Evolutionary conservation across 1,139 yeast species (phyloP), one percentile per base, ranked within the genome.

Genomic region (Williopsis jadinii): DNA sequence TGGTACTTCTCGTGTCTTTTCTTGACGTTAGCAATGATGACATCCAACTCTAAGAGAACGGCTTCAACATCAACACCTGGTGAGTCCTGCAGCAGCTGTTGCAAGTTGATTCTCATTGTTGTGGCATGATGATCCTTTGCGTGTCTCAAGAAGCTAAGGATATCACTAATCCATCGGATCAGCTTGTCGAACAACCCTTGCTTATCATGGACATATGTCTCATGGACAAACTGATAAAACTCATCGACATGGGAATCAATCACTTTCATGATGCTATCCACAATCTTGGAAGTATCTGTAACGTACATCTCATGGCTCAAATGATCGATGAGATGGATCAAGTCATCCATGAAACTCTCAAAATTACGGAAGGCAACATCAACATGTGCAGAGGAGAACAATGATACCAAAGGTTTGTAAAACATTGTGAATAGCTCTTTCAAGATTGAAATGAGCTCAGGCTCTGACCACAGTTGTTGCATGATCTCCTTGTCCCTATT

Each of bases 381-480:
- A 47, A 90, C 73, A 47, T 83, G 79, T 27, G 95, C 87, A 40
- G 77, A 75, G 46, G 82, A 79, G 63, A 90, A 84, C 2, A 90
- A 70, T 35, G 71, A 73, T 48, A 88, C 84, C 56, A 90, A 66
- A 1, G 97, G 97, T 49, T 85, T 87, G 59, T 88, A 88, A 52
- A 90, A 84, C 42, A 87, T 71, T 0, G 88, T 75, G 34, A 90
- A 70, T 32, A 86, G 67, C 42, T 84, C 85, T 50, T 83, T 83
- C 43, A 88, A 66, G 35, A 90, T 67, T 37, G 70, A 70, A 24
- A 88, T 78, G 34, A 94, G 66, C 52, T 83, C 85, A 0, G 92
- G 88, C 53, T 88, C 95, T 41, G 79, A 79, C 94, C 96, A 86
- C 37, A 90, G 62, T 55, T 80, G 79, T 51, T 80, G 81, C 68